Evolutionary conservation across 2,329 filamentous ascomycete species (phyloP), one percentile per base, ranked within the genome.

Genomic region (Onygenales sp.): DNA sequence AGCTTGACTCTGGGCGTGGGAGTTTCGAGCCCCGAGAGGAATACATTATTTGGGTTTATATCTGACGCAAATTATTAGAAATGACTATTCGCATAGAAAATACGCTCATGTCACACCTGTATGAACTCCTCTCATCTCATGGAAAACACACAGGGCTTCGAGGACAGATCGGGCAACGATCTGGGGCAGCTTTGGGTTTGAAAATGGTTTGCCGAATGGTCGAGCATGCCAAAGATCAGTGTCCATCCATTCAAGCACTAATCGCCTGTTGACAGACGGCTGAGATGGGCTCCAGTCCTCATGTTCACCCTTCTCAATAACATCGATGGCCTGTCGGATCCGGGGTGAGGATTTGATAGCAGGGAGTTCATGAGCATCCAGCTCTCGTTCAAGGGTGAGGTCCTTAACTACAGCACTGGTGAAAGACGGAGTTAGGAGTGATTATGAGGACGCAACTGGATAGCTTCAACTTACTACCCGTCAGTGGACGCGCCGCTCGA

Each of bases 201-300:
- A 35, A 50, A 57, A 57, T 17, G 51, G 54, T 17, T 54, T 54
- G 17, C 54, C 51, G 31, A 54, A 55, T 2, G 54, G 54, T 31
- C 51, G 51, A 14, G 46, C 14, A 39, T 45, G 51, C 51, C 56
- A 57, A n/a, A 57, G 14, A 49, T 55, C 55, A 7, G 51, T 57
- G 47, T 54, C 51, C 53, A 57, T 57, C 54, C 51, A 57, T 27
- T 54, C 53, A 10, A 57, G 43, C 11, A 53, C 55, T n/a, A 57
- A 55, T 5, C 55, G 51, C 47, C 54, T 53, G n/a, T 46, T 55
- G 21, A 55, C 42, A 42, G 50, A 41, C 52, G 44, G 14, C 17
- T 31, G 43, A 32, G 55, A 54, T 3, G 54, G 38, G 35, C 27
- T 45, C 54, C 52, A 56, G 33, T 56, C 54, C 9, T 56, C 55